These are phyloP conservation scores for Ogataea saltuana DNA, from an alignment of 805 yeast genomes.

Conservation along the genomic window DNA sequence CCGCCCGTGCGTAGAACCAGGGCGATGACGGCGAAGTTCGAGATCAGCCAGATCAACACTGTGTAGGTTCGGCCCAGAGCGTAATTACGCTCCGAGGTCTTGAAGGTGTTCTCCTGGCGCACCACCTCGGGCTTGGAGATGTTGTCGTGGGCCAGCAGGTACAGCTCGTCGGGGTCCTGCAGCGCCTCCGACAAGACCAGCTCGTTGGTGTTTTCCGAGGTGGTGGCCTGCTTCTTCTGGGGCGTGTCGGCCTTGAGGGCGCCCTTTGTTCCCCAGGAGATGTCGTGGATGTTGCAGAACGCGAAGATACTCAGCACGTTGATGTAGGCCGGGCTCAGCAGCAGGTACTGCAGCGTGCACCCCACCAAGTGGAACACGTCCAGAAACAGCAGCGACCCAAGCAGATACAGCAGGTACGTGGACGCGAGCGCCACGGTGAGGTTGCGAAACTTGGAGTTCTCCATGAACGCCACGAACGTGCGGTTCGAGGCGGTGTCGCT, in stretches of 20 bases:
- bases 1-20: conserved; percentile 86
- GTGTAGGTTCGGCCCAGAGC: conserved; percentile 88
- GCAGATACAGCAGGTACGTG: conserved; percentile 75
- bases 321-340: conserved; percentile 84
- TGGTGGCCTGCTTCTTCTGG: conserved; percentile 59
- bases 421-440: conserved; percentile 78
- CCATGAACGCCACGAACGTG: conserved; percentile 47
- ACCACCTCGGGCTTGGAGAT: conserved; percentile 42
- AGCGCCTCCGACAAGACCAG: conserved; percentile 32
- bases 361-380: conserved; percentile 92
- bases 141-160: conserved; percentile 27
- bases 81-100: conserved; percentile 60
- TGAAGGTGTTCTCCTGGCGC: conserved; percentile 41
- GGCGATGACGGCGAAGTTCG: conserved; percentile 77
- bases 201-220: conserved; percentile 18
- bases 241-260: conserved; percentile 57
- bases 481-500: conserved; percentile 35
- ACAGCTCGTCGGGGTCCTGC: conserved; percentile 34
- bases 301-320: conserved; percentile 91
- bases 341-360: conserved; percentile 76
- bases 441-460: conserved; percentile 75
- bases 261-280: conserved; percentile 97
- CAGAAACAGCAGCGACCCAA: conserved; percentile 75
- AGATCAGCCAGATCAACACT: conserved; percentile 81
- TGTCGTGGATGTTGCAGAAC: conserved; percentile 91